These are phyloP conservation scores for Begonia fuchsioides DNA, from an alignment of 306 rosid genomes.

Conservation along the genomic window DNA sequence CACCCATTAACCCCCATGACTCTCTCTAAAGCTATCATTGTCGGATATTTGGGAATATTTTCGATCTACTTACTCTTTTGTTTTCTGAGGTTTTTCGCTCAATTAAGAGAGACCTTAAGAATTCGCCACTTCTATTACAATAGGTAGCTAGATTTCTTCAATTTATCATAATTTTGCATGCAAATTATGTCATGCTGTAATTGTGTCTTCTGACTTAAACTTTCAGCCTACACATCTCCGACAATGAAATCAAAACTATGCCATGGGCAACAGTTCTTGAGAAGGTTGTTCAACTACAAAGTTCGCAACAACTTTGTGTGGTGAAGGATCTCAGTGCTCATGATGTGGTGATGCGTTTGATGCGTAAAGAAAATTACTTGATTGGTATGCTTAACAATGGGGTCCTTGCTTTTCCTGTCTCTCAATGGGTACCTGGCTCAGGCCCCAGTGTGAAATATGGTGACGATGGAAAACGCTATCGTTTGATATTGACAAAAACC, in stretches of 20 bases:
- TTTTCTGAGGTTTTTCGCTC: conserved; percentile 83
- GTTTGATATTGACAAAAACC: conserved; percentile 63
- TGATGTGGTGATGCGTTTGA: conserved; percentile 80
- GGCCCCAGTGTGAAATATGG: conserved; percentile 56
- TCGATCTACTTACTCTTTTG: conserved; percentile 78
- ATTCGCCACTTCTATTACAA: conserved; percentile 69
- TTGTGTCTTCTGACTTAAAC: background rate
- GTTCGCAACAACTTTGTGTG: conserved; percentile 58
- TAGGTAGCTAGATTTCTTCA: conserved; percentile 27
- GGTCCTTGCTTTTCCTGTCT: conserved; percentile 81
- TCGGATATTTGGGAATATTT: conserved; percentile 83
- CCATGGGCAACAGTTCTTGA: conserved; percentile 87
- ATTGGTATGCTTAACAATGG: conserved; percentile 95
- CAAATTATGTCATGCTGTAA: no score
- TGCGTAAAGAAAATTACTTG: conserved; percentile 95
- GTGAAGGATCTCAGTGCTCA: conserved; percentile 85
- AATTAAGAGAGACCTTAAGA: conserved; percentile 50
- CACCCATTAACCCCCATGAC: conserved; percentile 84
- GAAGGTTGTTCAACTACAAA: conserved; percentile 67
- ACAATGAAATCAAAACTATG: conserved; percentile 78
- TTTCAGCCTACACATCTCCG: conserved; percentile 76
- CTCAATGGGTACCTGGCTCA: conserved; percentile 78
- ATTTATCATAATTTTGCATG: background rate
- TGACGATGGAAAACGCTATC: conserved; percentile 30
- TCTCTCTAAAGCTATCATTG: conserved; percentile 52